phyloP scores from a whole-genome alignment of 306 rosid species.

The Casuarina glauca region DNA sequence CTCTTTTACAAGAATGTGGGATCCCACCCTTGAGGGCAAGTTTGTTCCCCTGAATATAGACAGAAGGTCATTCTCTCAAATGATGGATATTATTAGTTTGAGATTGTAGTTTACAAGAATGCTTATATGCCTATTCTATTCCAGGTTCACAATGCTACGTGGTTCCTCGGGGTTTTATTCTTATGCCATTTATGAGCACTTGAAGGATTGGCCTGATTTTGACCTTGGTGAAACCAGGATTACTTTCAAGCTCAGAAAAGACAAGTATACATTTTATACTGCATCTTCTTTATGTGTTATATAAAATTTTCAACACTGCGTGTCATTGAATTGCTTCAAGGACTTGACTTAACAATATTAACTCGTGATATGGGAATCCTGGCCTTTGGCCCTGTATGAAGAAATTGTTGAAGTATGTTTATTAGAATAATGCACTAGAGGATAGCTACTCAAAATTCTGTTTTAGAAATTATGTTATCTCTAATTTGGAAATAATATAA shows the following conservation, averaged over 20 bases:
- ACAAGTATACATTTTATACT: slow-evolving; percentile 45
- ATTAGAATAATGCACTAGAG: not conserved
- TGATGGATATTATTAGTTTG: slow-evolving; percentile 22
- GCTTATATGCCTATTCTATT: slow-evolving; percentile 21
- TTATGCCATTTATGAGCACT: slow-evolving; percentile 80
- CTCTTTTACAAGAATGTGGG: slow-evolving; percentile 84
- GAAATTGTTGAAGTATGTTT: not conserved
- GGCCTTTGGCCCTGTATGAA: not conserved
- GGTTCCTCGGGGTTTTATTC: slow-evolving; percentile 91
- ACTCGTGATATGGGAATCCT: not conserved
- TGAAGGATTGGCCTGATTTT: slow-evolving; percentile 81
- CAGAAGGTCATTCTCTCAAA: slow-evolving; percentile 63
- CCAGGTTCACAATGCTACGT: slow-evolving; percentile 78
- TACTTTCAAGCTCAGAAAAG: slow-evolving; percentile 80
- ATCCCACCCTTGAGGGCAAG: slow-evolving; percentile 84
- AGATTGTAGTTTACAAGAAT: slow-evolving; percentile 20
- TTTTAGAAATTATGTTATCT: not conserved
- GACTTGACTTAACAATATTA: not conserved
- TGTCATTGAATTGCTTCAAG: not conserved
- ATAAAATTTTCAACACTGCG: not conserved
- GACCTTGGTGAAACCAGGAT: slow-evolving; percentile 79
- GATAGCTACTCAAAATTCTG: not conserved
- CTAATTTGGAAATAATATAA: not conserved
- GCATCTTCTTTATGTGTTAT: not conserved
- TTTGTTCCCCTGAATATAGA: slow-evolving; percentile 83